Conservation (phyloP, 768 basidiomycete genomes). For the Asterophora parasitica region DNA sequence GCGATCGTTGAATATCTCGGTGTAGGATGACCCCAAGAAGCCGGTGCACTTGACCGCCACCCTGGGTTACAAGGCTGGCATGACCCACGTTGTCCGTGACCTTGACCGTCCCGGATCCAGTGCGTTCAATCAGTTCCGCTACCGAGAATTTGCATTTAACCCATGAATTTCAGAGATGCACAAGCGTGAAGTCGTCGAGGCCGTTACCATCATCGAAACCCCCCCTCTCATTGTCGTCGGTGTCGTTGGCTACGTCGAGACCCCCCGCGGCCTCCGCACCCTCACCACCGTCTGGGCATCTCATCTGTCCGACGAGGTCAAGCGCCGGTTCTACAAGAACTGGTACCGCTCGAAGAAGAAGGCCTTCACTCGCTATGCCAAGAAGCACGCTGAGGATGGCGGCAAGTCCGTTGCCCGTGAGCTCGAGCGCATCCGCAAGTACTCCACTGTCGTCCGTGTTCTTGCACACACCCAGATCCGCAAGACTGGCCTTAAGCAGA, state of each 20-base stretch:
- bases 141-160: not conserved
- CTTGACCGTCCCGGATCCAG: constrained; percentile 99
- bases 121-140: constrained; percentile 40
- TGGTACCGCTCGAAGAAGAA: constrained; percentile 99
- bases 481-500: constrained; percentile 96
- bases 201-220: constrained; percentile 92
- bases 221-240: constrained; percentile 96
- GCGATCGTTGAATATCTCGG: not conserved
- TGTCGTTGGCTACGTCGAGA: constrained; percentile 99
- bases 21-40: constrained; percentile 98
- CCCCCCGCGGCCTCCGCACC: constrained; percentile 96
- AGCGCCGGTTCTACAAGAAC: constrained; percentile 99
- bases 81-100: constrained; percentile 99
- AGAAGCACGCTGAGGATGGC: constrained; percentile 95
- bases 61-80: constrained; percentile 99
- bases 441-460: constrained; percentile 99
- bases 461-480: constrained; percentile 98
- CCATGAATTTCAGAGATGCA: constrained; percentile 78
- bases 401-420: constrained; percentile 92
- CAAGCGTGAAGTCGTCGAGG: constrained; percentile 99
- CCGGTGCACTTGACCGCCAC: constrained; percentile 97
- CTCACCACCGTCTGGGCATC: constrained; percentile 99
- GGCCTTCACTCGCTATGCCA: constrained; percentile 99
- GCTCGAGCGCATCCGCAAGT: constrained; percentile 99
- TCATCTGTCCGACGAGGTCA: constrained; percentile 96